Conservation (phyloP, 192 early-diverging fungal genomes). For the Linnemannia hyalina region DNA sequence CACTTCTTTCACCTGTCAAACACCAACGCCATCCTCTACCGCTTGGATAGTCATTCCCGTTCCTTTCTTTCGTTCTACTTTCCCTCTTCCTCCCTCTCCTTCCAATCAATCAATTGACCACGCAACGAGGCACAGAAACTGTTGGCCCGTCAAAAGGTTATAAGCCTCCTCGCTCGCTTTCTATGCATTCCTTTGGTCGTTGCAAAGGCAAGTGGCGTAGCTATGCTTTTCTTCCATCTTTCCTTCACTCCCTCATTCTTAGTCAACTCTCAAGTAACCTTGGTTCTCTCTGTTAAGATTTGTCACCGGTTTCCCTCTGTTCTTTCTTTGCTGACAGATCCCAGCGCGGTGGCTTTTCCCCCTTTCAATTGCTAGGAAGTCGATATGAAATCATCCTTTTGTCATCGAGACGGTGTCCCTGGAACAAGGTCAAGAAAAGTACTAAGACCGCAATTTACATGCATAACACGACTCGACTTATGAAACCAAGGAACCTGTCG, state of each 20-base stretch:
- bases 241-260: neutral
- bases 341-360: neutral
- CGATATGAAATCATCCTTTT: neutral
- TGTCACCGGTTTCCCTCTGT: neutral
- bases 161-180: neutral
- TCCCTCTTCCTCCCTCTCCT: neutral
- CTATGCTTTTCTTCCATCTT: neutral
- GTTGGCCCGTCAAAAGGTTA: neutral
- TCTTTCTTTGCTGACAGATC: neutral
- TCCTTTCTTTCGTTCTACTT: no score
- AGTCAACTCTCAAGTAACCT: neutral
- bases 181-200: neutral
- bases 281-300: neutral
- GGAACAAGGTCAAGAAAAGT: neutral
- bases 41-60: no score
- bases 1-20: no score
- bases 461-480: neutral
- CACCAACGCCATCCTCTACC: no score
- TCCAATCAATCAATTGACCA: neutral
- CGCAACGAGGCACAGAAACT: neutral
- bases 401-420: neutral
- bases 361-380: neutral
- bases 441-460: neutral
- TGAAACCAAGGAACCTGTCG: neutral
- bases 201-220: neutral